These are phyloP conservation scores for Fagopyrum esculentum DNA, from an alignment of 148 eudicot genomes.

Conservation along the genomic window DNA sequence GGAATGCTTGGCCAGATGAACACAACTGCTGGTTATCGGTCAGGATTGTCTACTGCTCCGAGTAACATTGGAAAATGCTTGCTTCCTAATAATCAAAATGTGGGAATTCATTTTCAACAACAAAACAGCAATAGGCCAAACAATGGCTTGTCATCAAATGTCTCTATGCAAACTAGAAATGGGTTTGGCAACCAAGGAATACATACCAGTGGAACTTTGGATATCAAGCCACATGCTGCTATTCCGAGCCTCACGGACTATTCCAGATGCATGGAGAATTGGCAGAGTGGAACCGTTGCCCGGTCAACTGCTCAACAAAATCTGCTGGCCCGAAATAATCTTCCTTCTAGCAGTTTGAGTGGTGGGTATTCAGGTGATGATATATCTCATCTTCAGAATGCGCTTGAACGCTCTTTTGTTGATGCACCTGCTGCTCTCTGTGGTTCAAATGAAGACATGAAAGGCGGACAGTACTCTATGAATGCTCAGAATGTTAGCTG, in stretches of 20 bases:
- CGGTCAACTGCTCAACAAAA: not conserved
- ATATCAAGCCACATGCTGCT: not conserved
- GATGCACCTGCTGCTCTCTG: not conserved
- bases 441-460: not conserved
- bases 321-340: not conserved
- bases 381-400: not conserved
- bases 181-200: not conserved
- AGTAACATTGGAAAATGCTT: not conserved
- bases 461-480: conserved; percentile 7
- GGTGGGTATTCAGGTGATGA: not conserved
- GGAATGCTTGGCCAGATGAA: conserved; percentile 16
- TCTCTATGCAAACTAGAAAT: not conserved
- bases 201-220: not conserved
- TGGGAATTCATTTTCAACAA: conserved; percentile 27
- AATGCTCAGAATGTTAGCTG: conserved; percentile 1
- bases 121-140: conserved; percentile 13
- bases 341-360: not conserved
- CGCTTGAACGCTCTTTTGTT: not conserved
- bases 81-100: conserved; percentile 15
- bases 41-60: not conserved
- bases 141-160: not conserved
- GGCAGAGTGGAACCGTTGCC: not conserved
- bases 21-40: not conserved
- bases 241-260: not conserved
- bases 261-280: conserved; percentile 6